These are phyloP conservation scores for Amylocarpus encephaloides DNA, from an alignment of 2,329 filamentous ascomycete genomes.

Conservation along the genomic window DNA sequence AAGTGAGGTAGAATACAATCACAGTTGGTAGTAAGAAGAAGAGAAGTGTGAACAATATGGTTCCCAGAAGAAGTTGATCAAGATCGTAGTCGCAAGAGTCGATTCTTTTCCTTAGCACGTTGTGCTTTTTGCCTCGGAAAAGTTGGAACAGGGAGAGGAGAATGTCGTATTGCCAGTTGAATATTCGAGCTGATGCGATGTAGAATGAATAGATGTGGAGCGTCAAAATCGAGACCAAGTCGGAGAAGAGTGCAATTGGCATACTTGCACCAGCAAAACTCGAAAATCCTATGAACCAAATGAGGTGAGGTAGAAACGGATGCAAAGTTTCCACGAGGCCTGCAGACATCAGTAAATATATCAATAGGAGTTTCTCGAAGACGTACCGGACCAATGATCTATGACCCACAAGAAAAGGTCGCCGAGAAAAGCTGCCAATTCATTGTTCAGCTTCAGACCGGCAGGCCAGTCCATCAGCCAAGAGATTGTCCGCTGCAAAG, in stretches of 20 bases:
- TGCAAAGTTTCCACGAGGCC: slow-evolving; percentile 71
- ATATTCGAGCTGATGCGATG: slow-evolving; percentile 91
- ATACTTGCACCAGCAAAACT: slow-evolving; percentile 95
- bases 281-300: slow-evolving; percentile 90
- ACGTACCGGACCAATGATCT: slow-evolving; percentile 86
- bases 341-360: slow-evolving; percentile 27
- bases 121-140: slow-evolving; percentile 96
- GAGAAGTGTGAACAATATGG: slow-evolving; percentile 89
- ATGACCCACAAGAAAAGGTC: slow-evolving; percentile 98
- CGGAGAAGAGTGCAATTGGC: slow-evolving; percentile 92
- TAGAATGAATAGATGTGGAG: slow-evolving; percentile 98
- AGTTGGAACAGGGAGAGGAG: slow-evolving; percentile 97
- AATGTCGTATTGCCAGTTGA: slow-evolving; percentile 97
- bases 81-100: slow-evolving; percentile 98
- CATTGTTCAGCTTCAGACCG: slow-evolving; percentile 89
- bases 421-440: slow-evolving; percentile 87
- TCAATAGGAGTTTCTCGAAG: not conserved
- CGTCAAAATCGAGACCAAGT: slow-evolving; percentile 84
- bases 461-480: slow-evolving; percentile 97
- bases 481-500: slow-evolving; percentile 78
- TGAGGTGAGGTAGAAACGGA: slow-evolving; percentile 75
- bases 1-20: slow-evolving; percentile 93
- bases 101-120: slow-evolving; percentile 92
- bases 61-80: slow-evolving; percentile 91
- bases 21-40: slow-evolving; percentile 95